These are phyloP conservation scores for Alternaria gansuensis DNA, from an alignment of 2,329 filamentous ascomycete genomes.

Conservation along the genomic window DNA sequence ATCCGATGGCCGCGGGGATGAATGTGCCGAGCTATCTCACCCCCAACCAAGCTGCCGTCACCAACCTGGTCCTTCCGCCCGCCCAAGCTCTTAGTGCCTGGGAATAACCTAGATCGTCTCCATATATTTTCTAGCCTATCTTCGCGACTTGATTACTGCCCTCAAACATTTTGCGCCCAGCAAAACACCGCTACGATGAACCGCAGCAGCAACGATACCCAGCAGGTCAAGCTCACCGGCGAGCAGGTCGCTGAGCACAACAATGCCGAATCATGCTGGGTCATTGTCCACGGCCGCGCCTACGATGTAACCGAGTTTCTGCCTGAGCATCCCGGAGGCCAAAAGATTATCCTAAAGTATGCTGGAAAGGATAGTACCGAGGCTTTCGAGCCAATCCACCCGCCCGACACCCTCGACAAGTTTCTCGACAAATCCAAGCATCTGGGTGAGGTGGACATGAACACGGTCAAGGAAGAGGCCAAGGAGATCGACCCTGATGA, in stretches of 20 bases:
- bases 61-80: slow-evolving; percentile 43
- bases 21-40: slow-evolving; percentile 43
- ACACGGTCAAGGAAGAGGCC: slow-evolving; percentile 47
- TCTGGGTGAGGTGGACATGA: slow-evolving; percentile 52
- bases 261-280: slow-evolving; percentile 78
- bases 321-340: slow-evolving; percentile 70
- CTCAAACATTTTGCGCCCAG: slow-evolving; percentile 5
- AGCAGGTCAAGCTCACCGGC: slow-evolving; percentile 57
- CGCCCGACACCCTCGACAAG: slow-evolving; percentile 57
- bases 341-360: slow-evolving; percentile 95
- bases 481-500: slow-evolving; percentile 67
- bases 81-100: slow-evolving; percentile 31
- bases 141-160: slow-evolving; percentile 13
- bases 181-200: slow-evolving; percentile 52
- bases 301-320: slow-evolving; percentile 74
- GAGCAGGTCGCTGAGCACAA: slow-evolving; percentile 74
- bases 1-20: slow-evolving; percentile 35
- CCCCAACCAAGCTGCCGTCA: slow-evolving; percentile 39
- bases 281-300: slow-evolving; percentile 72
- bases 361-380: slow-evolving; percentile 52
- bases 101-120: slow-evolving; percentile 28
- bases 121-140: slow-evolving; percentile 19
- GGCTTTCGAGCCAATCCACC: slow-evolving; percentile 64
- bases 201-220: slow-evolving; percentile 54
- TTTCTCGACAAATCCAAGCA: slow-evolving; percentile 56